Evolutionary conservation across 495 filamentous ascomycete species (phyloP).

Genomic region (Saxophila tyrrhenica): DNA sequence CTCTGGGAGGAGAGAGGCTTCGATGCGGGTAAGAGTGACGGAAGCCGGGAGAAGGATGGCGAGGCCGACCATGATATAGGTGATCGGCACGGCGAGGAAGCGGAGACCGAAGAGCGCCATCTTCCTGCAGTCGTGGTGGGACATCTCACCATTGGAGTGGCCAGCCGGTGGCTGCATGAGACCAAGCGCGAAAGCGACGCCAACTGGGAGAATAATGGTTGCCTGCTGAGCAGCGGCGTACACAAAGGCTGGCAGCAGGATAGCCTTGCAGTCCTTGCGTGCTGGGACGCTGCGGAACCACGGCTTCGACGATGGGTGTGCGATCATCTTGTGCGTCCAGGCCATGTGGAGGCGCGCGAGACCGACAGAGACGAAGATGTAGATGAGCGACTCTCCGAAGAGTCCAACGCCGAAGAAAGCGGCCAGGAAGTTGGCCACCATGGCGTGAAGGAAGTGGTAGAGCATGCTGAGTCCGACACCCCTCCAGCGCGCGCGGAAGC

Average conservation of each 20-base stretch:
- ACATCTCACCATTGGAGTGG: conserved; percentile 19
- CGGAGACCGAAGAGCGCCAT: conserved; percentile 23
- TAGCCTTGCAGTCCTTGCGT: conserved; percentile 34
- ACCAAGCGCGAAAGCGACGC: conserved; percentile 18
- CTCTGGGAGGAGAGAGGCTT: conserved; percentile 60
- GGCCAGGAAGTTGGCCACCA: conserved; percentile 22
- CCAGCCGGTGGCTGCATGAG: conserved; percentile 13
- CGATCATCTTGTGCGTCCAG: conserved; percentile 54
- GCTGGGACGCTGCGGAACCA: conserved; percentile 42
- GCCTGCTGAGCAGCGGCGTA: conserved; percentile 32
- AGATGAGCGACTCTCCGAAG: conserved; percentile 28
- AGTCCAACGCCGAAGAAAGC: conserved; percentile 26
- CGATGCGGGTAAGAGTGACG: conserved; percentile 55
- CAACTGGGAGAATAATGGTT: conserved; percentile 20
- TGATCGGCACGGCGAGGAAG: conserved; percentile 27
- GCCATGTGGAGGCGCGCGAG: conserved; percentile 41
- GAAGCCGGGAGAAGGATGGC: conserved; percentile 49
- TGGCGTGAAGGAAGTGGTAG: conserved; percentile 22
- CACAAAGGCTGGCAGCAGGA: conserved; percentile 42
- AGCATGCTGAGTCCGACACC: conserved; percentile 38
- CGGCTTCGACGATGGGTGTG: conserved; percentile 41
- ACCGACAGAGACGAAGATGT: conserved; percentile 33
- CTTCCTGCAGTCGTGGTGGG: conserved; percentile 16
- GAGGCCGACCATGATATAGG: conserved; percentile 32
- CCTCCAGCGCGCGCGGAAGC: conserved; percentile 47